Conservation (phyloP, 441 rosid species). For the Breynia disticha region DNA sequence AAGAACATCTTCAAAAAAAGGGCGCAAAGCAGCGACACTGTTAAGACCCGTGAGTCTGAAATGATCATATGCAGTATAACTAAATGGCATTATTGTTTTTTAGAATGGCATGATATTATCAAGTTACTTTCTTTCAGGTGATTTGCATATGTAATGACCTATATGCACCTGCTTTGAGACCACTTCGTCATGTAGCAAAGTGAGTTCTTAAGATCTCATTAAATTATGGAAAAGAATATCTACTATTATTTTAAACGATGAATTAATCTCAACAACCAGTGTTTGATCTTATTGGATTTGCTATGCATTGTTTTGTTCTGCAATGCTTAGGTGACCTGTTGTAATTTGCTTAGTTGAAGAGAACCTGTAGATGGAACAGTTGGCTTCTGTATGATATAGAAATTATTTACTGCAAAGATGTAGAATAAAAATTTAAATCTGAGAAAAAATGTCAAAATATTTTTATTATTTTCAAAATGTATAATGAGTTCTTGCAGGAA, state of each 20-base stretch:
- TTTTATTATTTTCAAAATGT: too few species aligned
- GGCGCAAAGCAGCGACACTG: constrained; percentile 46
- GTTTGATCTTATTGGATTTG: neutral
- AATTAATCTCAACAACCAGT: neutral
- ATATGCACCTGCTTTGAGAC: constrained; percentile 87
- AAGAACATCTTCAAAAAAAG: constrained; percentile 49
- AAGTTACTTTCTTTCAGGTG: constrained; percentile 33
- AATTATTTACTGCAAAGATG: neutral
- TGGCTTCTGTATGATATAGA: neutral
- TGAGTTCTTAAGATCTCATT: constrained; percentile 29
- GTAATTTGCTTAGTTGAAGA: neutral
- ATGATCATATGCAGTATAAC: constrained; percentile 6
- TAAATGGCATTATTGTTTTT: constrained; percentile 4
- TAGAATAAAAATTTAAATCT: neutral
- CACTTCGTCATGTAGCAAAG: constrained; percentile 93
- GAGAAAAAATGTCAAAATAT: too few species aligned
- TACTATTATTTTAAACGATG: neutral
- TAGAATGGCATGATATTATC: neutral
- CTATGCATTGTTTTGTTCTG: neutral
- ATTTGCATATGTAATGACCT: constrained; percentile 98
- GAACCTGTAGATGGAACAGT: neutral
- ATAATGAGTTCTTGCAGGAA: too few species aligned
- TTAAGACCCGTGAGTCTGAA: constrained; percentile 69
- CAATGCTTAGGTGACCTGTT: neutral
- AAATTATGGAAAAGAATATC: neutral